These are phyloP conservation scores for Firmiana major DNA, from an alignment of 345 rosid genomes.

Conservation along the genomic window DNA sequence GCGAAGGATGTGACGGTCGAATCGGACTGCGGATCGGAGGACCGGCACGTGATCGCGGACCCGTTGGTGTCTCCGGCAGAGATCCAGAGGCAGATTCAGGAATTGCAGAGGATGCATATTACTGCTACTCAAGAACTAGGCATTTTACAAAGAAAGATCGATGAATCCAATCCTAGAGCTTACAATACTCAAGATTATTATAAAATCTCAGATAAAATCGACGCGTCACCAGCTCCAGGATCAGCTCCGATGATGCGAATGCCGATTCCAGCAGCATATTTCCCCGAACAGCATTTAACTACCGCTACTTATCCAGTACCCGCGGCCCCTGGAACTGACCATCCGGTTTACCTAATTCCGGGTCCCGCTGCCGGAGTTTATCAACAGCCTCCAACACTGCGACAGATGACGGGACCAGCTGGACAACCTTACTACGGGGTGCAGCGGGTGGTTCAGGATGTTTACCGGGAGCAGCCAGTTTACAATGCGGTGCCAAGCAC, in stretches of 20 bases:
- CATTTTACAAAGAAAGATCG: constrained; percentile 23
- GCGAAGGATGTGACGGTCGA: constrained; percentile 32
- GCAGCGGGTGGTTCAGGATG: constrained; percentile 38
- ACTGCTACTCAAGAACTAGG: constrained; percentile 29
- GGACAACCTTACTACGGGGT: constrained; percentile 43
- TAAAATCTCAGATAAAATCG: constrained; percentile 25
- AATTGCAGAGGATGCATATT: constrained; percentile 40
- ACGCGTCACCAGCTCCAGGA: constrained; percentile 20
- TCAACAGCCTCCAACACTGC: constrained; percentile 26
- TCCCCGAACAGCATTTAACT: constrained; percentile 35
- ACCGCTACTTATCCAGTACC: constrained; percentile 19
- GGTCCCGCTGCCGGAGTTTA: constrained; percentile 25
- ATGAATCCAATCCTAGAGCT: constrained; percentile 23
- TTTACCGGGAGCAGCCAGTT: constrained; percentile 36
- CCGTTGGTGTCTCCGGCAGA: constrained; percentile 28
- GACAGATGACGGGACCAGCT: constrained; percentile 28
- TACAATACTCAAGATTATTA: constrained; percentile 22
- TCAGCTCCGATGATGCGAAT: constrained; percentile 33
- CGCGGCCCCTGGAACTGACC: constrained; percentile 29
- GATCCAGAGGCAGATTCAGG: constrained; percentile 40
- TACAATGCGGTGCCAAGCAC: constrained; percentile 29
- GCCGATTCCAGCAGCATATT: constrained; percentile 33
- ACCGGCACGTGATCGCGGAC: constrained; percentile 30
- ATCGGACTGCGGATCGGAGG: constrained; percentile 47
- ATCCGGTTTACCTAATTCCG: constrained; percentile 39